Conservation (phyloP, 2,329 filamentous ascomycete species). For the Helotiales sp. region DNA sequence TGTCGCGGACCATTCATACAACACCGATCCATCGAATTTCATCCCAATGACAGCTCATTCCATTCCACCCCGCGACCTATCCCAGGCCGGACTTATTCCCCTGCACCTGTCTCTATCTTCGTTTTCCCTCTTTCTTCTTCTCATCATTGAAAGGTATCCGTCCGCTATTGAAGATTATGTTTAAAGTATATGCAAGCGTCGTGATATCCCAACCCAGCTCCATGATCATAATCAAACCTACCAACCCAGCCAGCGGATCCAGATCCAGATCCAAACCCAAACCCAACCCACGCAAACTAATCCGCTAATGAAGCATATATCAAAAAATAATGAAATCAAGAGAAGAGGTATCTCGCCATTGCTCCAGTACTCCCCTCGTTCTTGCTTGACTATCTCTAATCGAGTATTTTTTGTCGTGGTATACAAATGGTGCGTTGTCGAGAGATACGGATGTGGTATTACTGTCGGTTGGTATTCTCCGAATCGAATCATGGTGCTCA, state of each 20-base stretch:
- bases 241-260: not conserved
- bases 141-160: not conserved
- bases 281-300: too few species aligned
- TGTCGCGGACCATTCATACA: too few species aligned
- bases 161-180: conserved; percentile 12
- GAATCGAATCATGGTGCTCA: not conserved
- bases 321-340: not conserved
- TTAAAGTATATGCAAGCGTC: conserved; percentile 24
- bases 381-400: not conserved
- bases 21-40: too few species aligned
- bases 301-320: not conserved
- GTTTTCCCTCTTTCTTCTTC: not conserved
- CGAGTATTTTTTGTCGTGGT: not conserved
- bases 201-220: not conserved
- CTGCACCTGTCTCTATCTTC: too few species aligned
- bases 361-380: not conserved
- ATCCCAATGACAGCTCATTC: too few species aligned
- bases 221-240: not conserved
- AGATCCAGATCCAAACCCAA: not conserved
- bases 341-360: conserved; percentile 15
- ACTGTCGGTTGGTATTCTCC: not conserved
- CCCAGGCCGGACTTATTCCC: too few species aligned
- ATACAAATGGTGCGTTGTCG: not conserved
- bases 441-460: not conserved
- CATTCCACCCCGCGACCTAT: too few species aligned